Evolutionary conservation across 352 stramenopile species (phyloP).

Genomic region (Phytophthora brassicae): DNA sequence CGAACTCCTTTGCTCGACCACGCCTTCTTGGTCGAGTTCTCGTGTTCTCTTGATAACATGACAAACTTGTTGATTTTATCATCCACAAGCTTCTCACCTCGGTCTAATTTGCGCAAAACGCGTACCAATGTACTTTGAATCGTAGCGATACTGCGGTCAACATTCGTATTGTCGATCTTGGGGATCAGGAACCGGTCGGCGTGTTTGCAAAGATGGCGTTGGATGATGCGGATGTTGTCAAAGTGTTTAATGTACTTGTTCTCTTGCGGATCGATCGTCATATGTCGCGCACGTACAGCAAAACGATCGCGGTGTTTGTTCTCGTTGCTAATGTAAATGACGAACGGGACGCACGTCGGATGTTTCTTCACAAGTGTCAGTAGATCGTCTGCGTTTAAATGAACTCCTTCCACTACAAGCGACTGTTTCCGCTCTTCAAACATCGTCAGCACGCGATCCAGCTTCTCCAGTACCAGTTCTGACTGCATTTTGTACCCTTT

Average conservation of each 20-base stretch:
- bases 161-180: slow-evolving; percentile 90
- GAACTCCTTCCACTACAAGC: slow-evolving; percentile 85
- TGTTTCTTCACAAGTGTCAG: slow-evolving; percentile 76
- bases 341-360: slow-evolving; percentile 83
- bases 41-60: slow-evolving; percentile 81
- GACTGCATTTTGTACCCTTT: slow-evolving; percentile 85
- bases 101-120: slow-evolving; percentile 77
- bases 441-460: slow-evolving; percentile 83
- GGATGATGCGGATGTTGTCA: slow-evolving; percentile 90
- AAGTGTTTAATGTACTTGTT: slow-evolving; percentile 93
- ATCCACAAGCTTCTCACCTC: slow-evolving; percentile 73
- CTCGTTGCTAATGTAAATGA: slow-evolving; percentile 91
- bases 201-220: slow-evolving; percentile 84
- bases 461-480: slow-evolving; percentile 79
- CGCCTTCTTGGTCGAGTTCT: slow-evolving; percentile 87
- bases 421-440: slow-evolving; percentile 83
- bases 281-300: slow-evolving; percentile 80
- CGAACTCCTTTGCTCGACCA: slow-evolving; percentile 87
- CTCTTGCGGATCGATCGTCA: slow-evolving; percentile 87
- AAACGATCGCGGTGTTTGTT: slow-evolving; percentile 87
- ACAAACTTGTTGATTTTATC: slow-evolving; percentile 84
- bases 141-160: slow-evolving; percentile 82
- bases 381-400: slow-evolving; percentile 85
- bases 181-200: slow-evolving; percentile 85
- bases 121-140: slow-evolving; percentile 87